These are phyloP conservation scores for Coprinellus micaceus DNA, from an alignment of 768 basidiomycete species.

Conservation along the genomic window DNA sequence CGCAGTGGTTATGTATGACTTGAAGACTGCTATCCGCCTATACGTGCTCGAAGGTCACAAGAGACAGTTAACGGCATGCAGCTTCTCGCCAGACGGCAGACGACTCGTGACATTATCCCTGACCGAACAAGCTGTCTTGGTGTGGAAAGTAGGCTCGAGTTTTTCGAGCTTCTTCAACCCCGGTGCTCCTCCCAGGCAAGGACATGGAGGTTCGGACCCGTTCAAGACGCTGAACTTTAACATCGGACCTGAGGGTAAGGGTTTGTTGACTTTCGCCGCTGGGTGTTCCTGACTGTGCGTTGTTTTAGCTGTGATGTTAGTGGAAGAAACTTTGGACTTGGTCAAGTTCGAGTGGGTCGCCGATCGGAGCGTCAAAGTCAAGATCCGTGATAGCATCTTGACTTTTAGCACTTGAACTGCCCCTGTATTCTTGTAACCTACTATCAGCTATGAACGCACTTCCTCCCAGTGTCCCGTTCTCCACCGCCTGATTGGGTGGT, in stretches of 20 bases:
- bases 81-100: slow-evolving; percentile 91
- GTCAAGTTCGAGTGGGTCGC: slow-evolving; percentile 83
- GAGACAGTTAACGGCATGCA: slow-evolving; percentile 75
- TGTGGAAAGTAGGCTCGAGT: slow-evolving; percentile 95
- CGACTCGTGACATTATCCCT: slow-evolving; percentile 84
- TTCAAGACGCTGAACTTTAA: slow-evolving; percentile 87
- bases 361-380: slow-evolving; percentile 78
- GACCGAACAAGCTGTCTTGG: slow-evolving; percentile 77
- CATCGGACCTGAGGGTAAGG: slow-evolving; percentile 76
- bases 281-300: background rate
- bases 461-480: too few species aligned
- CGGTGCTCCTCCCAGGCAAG: slow-evolving; percentile 89
- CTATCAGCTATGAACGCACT: too few species aligned
- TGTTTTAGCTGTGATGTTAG: slow-evolving; percentile 28
- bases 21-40: slow-evolving; percentile 91
- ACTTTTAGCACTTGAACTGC: slow-evolving; percentile 78
- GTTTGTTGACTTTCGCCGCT: background rate
- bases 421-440: background rate
- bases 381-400: slow-evolving; percentile 75
- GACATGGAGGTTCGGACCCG: slow-evolving; percentile 74
- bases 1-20: slow-evolving; percentile 91
- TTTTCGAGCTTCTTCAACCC: slow-evolving; percentile 87
- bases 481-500: too few species aligned
- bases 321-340: slow-evolving; percentile 62
- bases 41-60: slow-evolving; percentile 94